Evolutionary conservation across 306 rosid genomes (phyloP).

Genomic region (Fagus crenata): DNA sequence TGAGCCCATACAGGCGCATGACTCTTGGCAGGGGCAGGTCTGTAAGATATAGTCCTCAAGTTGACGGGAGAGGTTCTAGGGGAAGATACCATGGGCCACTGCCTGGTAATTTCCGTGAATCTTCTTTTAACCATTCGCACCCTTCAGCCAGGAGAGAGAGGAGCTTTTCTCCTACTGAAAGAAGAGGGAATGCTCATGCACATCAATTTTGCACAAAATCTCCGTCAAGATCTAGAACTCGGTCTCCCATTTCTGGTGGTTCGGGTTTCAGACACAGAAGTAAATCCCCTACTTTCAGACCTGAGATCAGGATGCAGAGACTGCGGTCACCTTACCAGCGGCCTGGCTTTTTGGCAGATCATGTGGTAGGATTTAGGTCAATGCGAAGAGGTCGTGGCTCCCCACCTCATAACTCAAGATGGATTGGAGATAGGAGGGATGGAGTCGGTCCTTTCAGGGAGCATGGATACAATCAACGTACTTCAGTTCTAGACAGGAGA

Average conservation of each 20-base stretch:
- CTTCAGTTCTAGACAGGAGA: background rate
- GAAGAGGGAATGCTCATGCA: background rate
- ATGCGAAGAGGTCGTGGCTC: background rate
- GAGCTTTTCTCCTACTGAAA: constrained; percentile 5
- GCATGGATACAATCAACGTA: constrained; percentile 10
- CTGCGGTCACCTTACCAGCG: constrained; percentile 11
- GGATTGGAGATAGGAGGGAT: constrained; percentile 11
- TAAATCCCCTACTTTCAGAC: constrained; percentile 3
- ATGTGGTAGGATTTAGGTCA: background rate
- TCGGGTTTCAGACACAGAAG: constrained; percentile 6
- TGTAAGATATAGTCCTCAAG: constrained; percentile 3
- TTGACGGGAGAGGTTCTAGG: constrained; percentile 6
- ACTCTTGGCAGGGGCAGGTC: constrained; percentile 6
- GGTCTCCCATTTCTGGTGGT: constrained; percentile 5
- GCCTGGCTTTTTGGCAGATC: constrained; percentile 2
- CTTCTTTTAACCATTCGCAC: constrained; percentile 1
- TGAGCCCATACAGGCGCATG: background rate
- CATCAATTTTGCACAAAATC: constrained; percentile 3
- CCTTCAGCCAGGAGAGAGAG: constrained; percentile 5
- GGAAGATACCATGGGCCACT: background rate
- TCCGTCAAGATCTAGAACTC: constrained; percentile 10
- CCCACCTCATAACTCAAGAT: constrained; percentile 5
- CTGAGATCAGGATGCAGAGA: background rate
- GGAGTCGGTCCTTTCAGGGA: background rate
- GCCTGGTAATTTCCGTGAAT: background rate